These are phyloP conservation scores for Pyrenophora seminiperda DNA, from an alignment of 2,329 filamentous ascomycete species.

Conservation along the genomic window DNA sequence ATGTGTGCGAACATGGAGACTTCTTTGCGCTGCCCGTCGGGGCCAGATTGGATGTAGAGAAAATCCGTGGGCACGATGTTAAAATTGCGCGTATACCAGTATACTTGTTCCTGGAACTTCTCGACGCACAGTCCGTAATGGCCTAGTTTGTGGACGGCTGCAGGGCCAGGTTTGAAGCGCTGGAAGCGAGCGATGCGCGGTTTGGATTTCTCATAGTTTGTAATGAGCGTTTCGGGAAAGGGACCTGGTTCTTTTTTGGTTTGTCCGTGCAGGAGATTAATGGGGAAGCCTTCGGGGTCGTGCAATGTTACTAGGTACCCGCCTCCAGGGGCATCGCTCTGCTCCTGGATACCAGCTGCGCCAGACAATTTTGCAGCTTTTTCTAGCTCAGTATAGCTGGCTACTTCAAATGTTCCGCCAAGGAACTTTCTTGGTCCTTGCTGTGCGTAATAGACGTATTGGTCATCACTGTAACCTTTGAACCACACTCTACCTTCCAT, in stretches of 20 bases:
- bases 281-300: constrained; percentile 61
- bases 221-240: constrained; percentile 56
- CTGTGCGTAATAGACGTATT: constrained; percentile 63
- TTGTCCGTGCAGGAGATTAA: constrained; percentile 65
- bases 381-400: constrained; percentile 61
- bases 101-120: constrained; percentile 44
- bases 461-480: constrained; percentile 65
- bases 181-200: constrained; percentile 57
- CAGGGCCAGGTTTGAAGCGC: constrained; percentile 58
- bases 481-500: constrained; percentile 56
- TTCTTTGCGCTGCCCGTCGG: constrained; percentile 33
- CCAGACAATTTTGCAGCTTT: constrained; percentile 53
- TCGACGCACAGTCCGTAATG: constrained; percentile 54
- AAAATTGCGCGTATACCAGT: constrained; percentile 55
- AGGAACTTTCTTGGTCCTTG: constrained; percentile 59
- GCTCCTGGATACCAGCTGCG: constrained; percentile 57
- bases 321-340: constrained; percentile 59
- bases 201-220: constrained; percentile 52
- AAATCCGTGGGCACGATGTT: constrained; percentile 56
- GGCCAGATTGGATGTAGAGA: constrained; percentile 39
- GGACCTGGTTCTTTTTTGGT: constrained; percentile 49
- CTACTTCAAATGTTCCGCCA: constrained; percentile 64
- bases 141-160: constrained; percentile 57
- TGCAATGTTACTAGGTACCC: constrained; percentile 55
- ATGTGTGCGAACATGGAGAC: constrained; percentile 60